Percentiles rank a stretch among this genome's conserved stretches.
These are phyloP conservation scores for Globisporangium cylindrosporum DNA, from an alignment of 352 stramenopile genomes.

Conservation along the genomic window DNA sequence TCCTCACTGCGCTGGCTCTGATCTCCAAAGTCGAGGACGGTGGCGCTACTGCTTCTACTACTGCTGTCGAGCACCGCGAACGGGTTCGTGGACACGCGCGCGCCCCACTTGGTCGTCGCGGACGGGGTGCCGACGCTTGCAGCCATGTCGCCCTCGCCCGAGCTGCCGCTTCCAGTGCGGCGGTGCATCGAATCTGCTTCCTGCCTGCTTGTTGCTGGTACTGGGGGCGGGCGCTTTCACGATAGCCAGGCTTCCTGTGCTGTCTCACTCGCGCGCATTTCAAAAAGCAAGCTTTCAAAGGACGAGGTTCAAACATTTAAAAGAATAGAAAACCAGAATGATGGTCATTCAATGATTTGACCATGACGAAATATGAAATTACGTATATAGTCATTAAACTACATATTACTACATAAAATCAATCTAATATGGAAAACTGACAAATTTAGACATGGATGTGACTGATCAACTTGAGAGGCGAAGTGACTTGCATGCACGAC, in stretches of 20 bases:
- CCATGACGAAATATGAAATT: neutral
- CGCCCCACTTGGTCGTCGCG: constrained; percentile 26
- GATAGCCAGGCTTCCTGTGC: neutral
- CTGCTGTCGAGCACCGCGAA: constrained; percentile 15
- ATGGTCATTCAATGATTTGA: neutral
- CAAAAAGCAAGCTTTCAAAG: neutral
- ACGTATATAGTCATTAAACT: neutral
- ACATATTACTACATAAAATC: neutral
- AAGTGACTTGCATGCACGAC: neutral
- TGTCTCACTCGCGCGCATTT: constrained; percentile 6
- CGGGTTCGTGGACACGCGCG: constrained; percentile 24
- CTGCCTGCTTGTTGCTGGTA: neutral
- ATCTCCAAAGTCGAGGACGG: constrained; percentile 14
- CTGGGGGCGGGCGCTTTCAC: neutral
- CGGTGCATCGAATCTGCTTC: neutral
- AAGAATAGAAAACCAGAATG: constrained; percentile 5
- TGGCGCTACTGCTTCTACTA: neutral
- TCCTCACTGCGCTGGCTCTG: constrained; percentile 8
- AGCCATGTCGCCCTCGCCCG: constrained; percentile 3
- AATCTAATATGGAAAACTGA: neutral
- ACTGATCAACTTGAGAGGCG: no score
- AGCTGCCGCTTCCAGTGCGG: neutral
- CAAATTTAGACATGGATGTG: neutral
- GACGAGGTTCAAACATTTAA: constrained; percentile 14
- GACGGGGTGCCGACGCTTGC: constrained; percentile 1